Evolutionary conservation across 768 basidiomycete species (phyloP).

Genomic region (Leccinum imitatum): DNA sequence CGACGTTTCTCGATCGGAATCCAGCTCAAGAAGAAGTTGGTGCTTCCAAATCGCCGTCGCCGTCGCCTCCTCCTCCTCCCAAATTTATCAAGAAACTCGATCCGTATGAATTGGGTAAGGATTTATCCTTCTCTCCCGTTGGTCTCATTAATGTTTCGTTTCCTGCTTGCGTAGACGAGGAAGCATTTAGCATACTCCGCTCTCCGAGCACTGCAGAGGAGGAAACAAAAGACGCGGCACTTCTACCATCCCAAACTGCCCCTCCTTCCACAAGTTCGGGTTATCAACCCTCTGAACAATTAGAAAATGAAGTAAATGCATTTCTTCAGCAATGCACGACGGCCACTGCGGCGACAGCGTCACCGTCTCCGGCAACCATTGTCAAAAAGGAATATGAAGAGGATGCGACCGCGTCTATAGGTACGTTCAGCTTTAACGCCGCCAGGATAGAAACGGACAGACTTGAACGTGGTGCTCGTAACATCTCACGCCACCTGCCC

Average conservation of each 20-base stretch:
- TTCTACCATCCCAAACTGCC: not conserved
- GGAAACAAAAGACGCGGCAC: not conserved
- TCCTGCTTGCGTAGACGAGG: slow-evolving; percentile 21
- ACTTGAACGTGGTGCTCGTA: not conserved
- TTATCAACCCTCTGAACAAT: slow-evolving; percentile 11
- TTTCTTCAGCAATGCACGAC: not conserved
- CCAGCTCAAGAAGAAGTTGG: not conserved
- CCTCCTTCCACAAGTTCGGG: not conserved
- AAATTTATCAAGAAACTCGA: slow-evolving; percentile 30
- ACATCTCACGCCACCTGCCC: not conserved
- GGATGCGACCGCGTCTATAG: not conserved
- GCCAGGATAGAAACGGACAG: not conserved
- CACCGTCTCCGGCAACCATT: not conserved
- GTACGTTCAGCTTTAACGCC: not conserved
- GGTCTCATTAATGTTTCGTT: not conserved
- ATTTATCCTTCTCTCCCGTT: not conserved
- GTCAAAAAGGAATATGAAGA: slow-evolving; percentile 21
- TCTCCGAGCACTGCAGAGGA: slow-evolving; percentile 3
- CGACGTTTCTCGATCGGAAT: slow-evolving; percentile 4
- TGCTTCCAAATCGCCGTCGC: not conserved
- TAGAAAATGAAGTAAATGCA: slow-evolving; percentile 4
- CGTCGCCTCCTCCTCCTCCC: slow-evolving; percentile 3
- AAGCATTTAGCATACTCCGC: slow-evolving; percentile 18
- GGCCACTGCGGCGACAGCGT: not conserved
- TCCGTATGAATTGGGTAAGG: slow-evolving; percentile 29